Percentiles rank a stretch among this genome's conserved stretches.
phyloP scores from a whole-genome alignment of 139 green algal species.

The Penium margaritaceum region DNA sequence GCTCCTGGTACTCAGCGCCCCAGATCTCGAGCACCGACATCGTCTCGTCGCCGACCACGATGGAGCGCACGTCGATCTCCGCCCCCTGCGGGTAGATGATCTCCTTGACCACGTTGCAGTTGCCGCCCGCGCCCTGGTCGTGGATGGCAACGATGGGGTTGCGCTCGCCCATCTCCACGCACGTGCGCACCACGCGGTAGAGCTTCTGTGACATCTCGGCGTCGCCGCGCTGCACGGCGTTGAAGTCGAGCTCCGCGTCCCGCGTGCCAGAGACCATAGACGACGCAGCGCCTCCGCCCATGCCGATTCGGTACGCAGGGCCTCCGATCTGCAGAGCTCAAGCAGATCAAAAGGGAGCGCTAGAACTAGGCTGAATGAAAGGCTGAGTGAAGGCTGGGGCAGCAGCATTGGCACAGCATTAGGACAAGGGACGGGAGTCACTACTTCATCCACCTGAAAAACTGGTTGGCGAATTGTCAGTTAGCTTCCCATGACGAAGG shows the following conservation, averaged over 20 bases:
- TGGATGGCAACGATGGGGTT: conserved; percentile 94
- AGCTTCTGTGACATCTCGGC: conserved; percentile 96
- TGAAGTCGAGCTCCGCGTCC: conserved; percentile 93
- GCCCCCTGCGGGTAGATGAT: conserved; percentile 50
- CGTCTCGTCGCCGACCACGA: neutral
- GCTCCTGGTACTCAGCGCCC: conserved; percentile 87
- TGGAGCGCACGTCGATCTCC: conserved; percentile 56
- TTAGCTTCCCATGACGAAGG: too few species aligned
- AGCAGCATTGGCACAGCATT: too few species aligned
- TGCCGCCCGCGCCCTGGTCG: conserved; percentile 60
- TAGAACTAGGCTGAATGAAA: too few species aligned
- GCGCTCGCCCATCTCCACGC: conserved; percentile 66
- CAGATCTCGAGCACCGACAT: conserved; percentile 65
- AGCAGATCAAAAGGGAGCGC: too few species aligned
- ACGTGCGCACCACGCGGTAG: conserved; percentile 91
- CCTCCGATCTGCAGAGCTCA: too few species aligned
- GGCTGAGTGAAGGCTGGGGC: too few species aligned
- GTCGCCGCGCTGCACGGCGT: conserved; percentile 94
- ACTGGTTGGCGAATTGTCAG: too few species aligned
- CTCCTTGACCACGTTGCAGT: conserved; percentile 54
- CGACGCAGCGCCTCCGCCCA: conserved; percentile 90
- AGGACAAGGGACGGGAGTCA: too few species aligned
- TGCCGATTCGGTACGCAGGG: conserved; percentile 95
- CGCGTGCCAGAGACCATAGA: conserved; percentile 66
- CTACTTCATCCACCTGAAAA: too few species aligned